Evolutionary conservation across 2,329 filamentous ascomycete species (phyloP), one percentile per base, ranked within the genome.

Genomic region (Phoma sp.): DNA sequence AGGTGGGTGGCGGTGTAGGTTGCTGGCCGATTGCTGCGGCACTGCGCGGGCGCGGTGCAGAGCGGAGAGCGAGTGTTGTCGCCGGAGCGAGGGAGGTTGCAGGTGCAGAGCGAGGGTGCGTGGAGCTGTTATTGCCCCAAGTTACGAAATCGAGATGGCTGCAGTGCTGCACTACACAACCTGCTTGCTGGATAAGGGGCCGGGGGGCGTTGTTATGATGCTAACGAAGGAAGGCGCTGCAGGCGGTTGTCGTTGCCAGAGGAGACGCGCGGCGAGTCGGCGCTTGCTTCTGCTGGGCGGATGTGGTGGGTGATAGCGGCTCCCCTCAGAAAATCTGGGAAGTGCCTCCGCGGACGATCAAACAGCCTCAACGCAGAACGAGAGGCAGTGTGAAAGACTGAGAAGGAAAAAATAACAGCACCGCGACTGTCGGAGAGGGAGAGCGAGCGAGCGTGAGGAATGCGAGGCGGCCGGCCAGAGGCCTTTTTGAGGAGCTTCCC

Each of bases 221-320:
- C 55, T 58, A 73, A 63, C 63, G 70, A 71, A 60, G 59, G 69
- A 43, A 58, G 64, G 60, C 50, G 65, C 63, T 57, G 64, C 57
- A 60, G 59, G 49, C 47, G 53, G 63, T 49, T 27, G 70, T 68
- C 62, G 68, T 63, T 64, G 66, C 60, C 61, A 65, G 61, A 60
- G 60, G 64, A 66, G 62, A 69, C 66, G 69, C 68, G 70, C 67
- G 68, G 68, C 64, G 64, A 60, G 54, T 61, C 60, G 64, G 65
- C 64, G 64, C 62, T 68, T 66, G 59, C 58, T 59, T 51, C 38
- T 50, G 53, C 52, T 55, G 57, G 56, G 53, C 37, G 54, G 39
- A 58, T 51, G 54, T 57, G 51, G 38, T 36, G 42, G 38, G 61
- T 56, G 67, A 63, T 55, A 50, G 59, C 66, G 60, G 64, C 61